Evolutionary conservation across 179 eudicot species (phyloP), one percentile per base, ranked within the genome.

Genomic region (Amaranthus tricolor): DNA sequence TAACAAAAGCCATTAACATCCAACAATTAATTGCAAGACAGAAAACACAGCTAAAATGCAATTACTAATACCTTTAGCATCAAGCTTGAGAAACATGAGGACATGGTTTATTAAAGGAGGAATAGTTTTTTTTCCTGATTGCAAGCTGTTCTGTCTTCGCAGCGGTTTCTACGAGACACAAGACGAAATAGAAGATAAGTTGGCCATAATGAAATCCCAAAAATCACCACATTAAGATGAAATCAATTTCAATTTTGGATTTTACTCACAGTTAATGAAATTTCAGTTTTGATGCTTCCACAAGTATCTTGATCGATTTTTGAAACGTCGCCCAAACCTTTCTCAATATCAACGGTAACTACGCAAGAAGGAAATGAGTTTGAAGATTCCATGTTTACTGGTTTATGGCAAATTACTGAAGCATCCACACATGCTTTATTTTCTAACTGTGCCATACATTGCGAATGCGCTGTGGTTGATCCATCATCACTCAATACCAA

Each of bases 91-190:
- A 65, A 88, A 74, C 83, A 84, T 87, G 21, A 86, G 79, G 76
- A 84, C 85, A 76, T 89, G 87, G 63, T 88, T 86, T 90, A 88
- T 85, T 60, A 91, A 76, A 63, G 89, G 85, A 54, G 85, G 90
- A 70, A 86, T 79, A 72, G 84, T 69, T 74, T 85, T 88, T 71
- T 85, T 86, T 50, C 91, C 88, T 45, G 85, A 72, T 49, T 84
- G 89, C 57, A 87, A 81, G 86, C 89, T 86, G 61, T 88, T 83
- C 83, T 89, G 92, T 75, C 88, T 87, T 76, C 82, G 84, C 65
- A 91, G 54, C 58, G 86, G 80, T 74, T 82, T 88, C 93, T 90
- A 83, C 83, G 84, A 76, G 45, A 31, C 40, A 31, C 40, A 73
- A 31, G 15, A 57, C 48, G 58, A 76, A 57, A 14, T 24, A 79